Evolutionary conservation across 108 stramenopile genomes (phyloP).

Genomic region (Cyclostephanos invisitatus): DNA sequence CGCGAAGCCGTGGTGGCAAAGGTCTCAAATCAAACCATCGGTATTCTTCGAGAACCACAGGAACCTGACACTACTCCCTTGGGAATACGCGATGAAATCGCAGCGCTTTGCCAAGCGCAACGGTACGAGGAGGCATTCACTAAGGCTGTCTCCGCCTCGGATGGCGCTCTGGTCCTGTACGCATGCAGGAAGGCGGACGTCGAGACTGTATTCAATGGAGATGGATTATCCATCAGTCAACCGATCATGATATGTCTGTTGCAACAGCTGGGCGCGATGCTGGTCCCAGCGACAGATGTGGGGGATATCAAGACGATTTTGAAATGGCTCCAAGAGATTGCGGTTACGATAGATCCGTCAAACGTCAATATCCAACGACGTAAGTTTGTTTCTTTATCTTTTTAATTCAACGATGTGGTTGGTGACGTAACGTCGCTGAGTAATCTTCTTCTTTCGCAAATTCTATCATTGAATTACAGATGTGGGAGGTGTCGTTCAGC

Average conservation of each 20-base stretch:
- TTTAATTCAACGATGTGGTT: background rate
- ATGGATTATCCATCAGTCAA: constrained; percentile 60
- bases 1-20: constrained; percentile 12
- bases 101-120: constrained; percentile 41
- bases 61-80: constrained; percentile 1
- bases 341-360: constrained; percentile 77
- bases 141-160: constrained; percentile 70
- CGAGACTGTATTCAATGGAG: constrained; percentile 54
- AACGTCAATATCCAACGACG: constrained; percentile 67
- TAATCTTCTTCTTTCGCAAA: background rate
- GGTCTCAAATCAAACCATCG: background rate
- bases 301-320: constrained; percentile 63
- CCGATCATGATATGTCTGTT: constrained; percentile 85
- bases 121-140: constrained; percentile 82
- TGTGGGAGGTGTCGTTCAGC: constrained; percentile 63
- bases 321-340: constrained; percentile 89
- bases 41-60: background rate
- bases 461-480: constrained; percentile 19
- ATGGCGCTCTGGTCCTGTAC: constrained; percentile 72
- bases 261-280: constrained; percentile 81
- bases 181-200: constrained; percentile 64
- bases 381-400: constrained; percentile 12
- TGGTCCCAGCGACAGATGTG: constrained; percentile 44
- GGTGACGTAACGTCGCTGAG: background rate
- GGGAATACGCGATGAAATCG: constrained; percentile 57